Base-by-base conservation (phyloP, 495 filamentous ascomycete genomes). In the Trichoderma gamsii region DNA sequence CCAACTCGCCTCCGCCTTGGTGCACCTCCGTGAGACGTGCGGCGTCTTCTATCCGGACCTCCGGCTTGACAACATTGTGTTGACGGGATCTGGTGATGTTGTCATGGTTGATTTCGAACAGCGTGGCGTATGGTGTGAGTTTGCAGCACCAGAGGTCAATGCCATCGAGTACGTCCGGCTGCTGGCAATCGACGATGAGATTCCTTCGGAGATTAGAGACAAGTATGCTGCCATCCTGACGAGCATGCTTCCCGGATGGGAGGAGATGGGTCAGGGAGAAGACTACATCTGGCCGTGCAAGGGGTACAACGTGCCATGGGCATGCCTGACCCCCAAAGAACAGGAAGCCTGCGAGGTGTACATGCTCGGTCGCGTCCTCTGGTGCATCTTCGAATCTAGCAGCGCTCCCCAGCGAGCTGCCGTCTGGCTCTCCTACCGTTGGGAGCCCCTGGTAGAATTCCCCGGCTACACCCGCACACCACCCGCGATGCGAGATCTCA, bases 101-200 rank as follows among this genome's bases (percentile, higher is more conserved):
- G 69, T 85, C 68, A 79, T 85, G 78, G 76, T 83, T 13, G 82
- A 85, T 67, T 83, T 84, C 65, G 82, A 85, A 69, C 82, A 84
- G 71, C 76, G 82, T 46, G 80, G 81, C 6, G 79, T 83, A 15
- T 84, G 79, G 81, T 81, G 78, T 73, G 79, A 81, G 71, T 83
- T 83, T 70, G 75, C 78, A 7, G 73, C 82, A 0, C 82, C 82
- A 2, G 82, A 85, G 70, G 75, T 84, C 25, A 81, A 83, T 71
- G 78, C 79, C 21, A 69, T 84, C 43, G 80, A 83, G 66, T 81
- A 83, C 69, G 59, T 78, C 8, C 79, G 78, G 41, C 73, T 83
- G 38, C 67, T 83, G 23, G 79, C 78, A 29, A 71, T 67, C 32
- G 74, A 73, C 35, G 70, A 75, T 11, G 69, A 66, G 25, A 75